Evolutionary conservation across 1,284 basidiomycete species (phyloP).

Genomic region (Moesziomyces sp.): DNA sequence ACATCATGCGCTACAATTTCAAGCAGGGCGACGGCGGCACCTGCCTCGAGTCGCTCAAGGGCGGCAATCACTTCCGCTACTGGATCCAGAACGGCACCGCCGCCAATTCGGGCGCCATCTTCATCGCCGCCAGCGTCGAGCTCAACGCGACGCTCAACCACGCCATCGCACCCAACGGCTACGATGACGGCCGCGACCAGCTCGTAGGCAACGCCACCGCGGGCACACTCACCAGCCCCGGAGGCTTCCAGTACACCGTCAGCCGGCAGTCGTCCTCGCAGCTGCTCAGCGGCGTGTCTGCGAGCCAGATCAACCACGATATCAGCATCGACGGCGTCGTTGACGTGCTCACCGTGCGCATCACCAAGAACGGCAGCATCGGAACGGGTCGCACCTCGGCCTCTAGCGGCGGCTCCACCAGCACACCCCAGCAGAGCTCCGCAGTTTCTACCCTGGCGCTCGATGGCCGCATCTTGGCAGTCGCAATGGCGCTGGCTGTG

Average conservation of each 20-base stretch:
- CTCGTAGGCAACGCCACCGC: slow-evolving; percentile 60
- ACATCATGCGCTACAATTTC: slow-evolving; percentile 57
- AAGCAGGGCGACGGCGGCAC: slow-evolving; percentile 52
- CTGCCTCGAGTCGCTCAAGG: slow-evolving; percentile 56
- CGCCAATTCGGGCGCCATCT: slow-evolving; percentile 58
- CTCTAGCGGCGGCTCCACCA: slow-evolving; percentile 9
- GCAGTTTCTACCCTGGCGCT: neutral
- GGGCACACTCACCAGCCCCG: slow-evolving; percentile 45
- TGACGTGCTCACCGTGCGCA: slow-evolving; percentile 54
- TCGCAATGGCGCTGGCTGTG: slow-evolving; percentile 1
- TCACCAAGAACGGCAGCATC: slow-evolving; percentile 55
- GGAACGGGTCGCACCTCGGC: slow-evolving; percentile 17
- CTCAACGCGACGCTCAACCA: slow-evolving; percentile 45
- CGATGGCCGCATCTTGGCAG: neutral
- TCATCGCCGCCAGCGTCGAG: slow-evolving; percentile 63
- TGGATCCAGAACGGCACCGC: slow-evolving; percentile 61
- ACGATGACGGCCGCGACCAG: slow-evolving; percentile 60
- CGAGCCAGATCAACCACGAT: slow-evolving; percentile 60
- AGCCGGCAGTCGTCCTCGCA: slow-evolving; percentile 28
- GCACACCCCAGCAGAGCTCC: slow-evolving; percentile 21
- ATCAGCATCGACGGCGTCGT: slow-evolving; percentile 60
- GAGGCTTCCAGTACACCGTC: slow-evolving; percentile 53
- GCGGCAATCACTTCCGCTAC: slow-evolving; percentile 65
- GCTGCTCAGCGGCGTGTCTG: slow-evolving; percentile 34
- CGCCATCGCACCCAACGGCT: slow-evolving; percentile 60